Evolutionary conservation across 129 eudicot species (phyloP).

Genomic region (Escallonia rubra): DNA sequence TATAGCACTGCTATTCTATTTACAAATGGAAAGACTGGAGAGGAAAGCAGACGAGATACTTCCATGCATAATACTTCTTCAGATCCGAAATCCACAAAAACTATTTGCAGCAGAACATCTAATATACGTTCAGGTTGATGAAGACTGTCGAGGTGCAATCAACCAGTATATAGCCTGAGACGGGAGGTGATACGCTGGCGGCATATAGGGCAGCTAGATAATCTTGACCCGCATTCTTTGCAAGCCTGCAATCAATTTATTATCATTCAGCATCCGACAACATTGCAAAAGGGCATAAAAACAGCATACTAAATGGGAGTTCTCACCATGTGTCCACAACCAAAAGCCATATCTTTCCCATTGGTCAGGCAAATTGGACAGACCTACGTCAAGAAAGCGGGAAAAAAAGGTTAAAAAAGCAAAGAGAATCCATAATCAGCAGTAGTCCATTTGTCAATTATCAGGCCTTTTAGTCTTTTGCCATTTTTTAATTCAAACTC

Average conservation of each 20-base stretch:
- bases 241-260: constrained; percentile 46
- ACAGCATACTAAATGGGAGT: background rate
- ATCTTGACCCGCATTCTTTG: constrained; percentile 52
- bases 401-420: background rate
- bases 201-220: constrained; percentile 67
- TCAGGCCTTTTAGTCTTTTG: too few species aligned
- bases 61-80: too few species aligned
- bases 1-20: too few species aligned
- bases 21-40: too few species aligned
- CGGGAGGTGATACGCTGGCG: constrained; percentile 32
- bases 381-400: constrained; percentile 29
- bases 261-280: background rate
- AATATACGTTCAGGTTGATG: too few species aligned
- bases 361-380: constrained; percentile 74
- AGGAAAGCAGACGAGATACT: too few species aligned
- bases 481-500: too few species aligned
- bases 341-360: constrained; percentile 66
- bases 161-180: constrained; percentile 11
- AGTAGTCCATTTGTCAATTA: too few species aligned
- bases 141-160: background rate
- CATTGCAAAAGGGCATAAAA: background rate
- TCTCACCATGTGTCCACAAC: constrained; percentile 83
- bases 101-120: too few species aligned
- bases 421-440: background rate
- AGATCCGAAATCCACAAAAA: too few species aligned